Conservation (phyloP, 306 rosid species). For the Vicia sativa region DNA sequence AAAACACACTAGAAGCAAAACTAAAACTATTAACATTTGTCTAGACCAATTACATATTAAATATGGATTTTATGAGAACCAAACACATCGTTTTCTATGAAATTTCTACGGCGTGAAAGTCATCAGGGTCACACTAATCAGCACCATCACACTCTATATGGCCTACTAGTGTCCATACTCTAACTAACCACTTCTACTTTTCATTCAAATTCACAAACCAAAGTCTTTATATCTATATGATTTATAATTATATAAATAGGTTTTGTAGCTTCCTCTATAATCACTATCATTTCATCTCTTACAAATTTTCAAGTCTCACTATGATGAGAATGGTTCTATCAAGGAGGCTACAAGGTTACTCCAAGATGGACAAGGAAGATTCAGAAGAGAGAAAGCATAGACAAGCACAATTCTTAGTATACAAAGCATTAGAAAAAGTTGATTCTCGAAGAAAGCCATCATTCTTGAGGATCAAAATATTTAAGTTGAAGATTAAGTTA, state of each 20-base stretch:
- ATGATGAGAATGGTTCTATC: slow-evolving; percentile 40
- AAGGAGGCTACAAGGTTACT: slow-evolving; percentile 47
- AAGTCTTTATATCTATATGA: background rate
- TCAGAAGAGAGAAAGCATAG: slow-evolving; percentile 60
- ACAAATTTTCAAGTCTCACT: background rate
- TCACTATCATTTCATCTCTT: background rate
- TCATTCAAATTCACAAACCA: background rate
- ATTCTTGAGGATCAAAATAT: slow-evolving; percentile 54
- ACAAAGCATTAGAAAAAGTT: slow-evolving; percentile 57
- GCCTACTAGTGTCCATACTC: slow-evolving; percentile 21
- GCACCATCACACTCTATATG: slow-evolving; percentile 4
- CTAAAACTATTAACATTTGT: no score
- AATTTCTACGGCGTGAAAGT: slow-evolving; percentile 7
- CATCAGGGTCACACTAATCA: background rate
- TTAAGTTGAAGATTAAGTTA: slow-evolving; percentile 65
- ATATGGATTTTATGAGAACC: background rate
- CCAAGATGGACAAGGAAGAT: slow-evolving; percentile 74
- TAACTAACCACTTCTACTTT: background rate
- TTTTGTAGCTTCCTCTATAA: slow-evolving; percentile 10
- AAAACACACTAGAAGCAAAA: no score
- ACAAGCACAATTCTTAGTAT: slow-evolving; percentile 70
- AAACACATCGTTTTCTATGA: slow-evolving; percentile 16
- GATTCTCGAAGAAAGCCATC: slow-evolving; percentile 50
- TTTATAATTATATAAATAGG: background rate
- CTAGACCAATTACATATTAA: no score